Evolutionary conservation across 1,139 yeast genomes (phyloP), one percentile per base, ranked within the genome.

Genomic region (Pichia sp.): DNA sequence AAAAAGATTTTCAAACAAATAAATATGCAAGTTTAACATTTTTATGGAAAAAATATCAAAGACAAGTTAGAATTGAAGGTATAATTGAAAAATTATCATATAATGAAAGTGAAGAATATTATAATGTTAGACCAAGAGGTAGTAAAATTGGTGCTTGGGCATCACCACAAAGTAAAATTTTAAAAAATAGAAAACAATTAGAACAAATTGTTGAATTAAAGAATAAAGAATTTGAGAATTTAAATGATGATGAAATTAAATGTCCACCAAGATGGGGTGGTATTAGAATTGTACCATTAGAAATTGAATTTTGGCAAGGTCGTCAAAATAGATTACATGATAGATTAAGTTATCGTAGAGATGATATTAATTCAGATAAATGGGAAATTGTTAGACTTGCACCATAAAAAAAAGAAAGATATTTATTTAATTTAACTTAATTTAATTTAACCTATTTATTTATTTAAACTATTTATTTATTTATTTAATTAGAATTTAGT

Each of bases 181-280:
- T 92, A 30, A 58, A 63, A 23, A 64, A 70, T 35, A 71, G 96
- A 53, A 74, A 75, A 20, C 83, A 77, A 52, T 74, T 92, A 50
- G 87, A 89, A 41, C 59, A 62, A 0, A 58, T 71, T 5, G 74
- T 74, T 41, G 61, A 67, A n/a, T 60, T 69, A 32, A 73, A 70
- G 49, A 79, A 74, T 47, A 67, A 73, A 40, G 73, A 79, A 60
- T 89, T 86, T 56, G 74, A 78, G 50, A 80, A 73, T 40, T 35
- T 51, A 6, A 49, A 51, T 24, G 78, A 73, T 49, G 81, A 79
- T 16, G 78, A 77, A 41, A 79, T 92, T 43, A 94, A 95, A 28
- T 85, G 96, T 56, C 98, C 98, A 22, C 89, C 86, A 30, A 80
- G 71, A 62, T 92, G 98, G 98, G 98, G 98, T 41, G 98, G 98